Base-by-base conservation (phyloP, 2,329 filamentous ascomycete genomes). In the Cadophora sp. region DNA sequence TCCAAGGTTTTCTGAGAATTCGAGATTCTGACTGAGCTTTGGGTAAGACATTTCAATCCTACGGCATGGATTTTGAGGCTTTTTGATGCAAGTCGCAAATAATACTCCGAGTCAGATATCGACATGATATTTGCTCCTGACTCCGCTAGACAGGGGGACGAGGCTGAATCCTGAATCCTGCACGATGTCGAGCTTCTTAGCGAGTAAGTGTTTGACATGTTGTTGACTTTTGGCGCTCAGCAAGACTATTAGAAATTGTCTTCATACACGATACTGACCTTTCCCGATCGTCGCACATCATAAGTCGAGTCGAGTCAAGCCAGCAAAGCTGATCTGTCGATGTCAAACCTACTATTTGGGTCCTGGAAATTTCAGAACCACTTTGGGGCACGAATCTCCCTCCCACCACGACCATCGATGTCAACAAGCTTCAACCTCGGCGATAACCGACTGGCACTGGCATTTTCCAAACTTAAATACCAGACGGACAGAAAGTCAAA, bases 41-140 rank as follows among this genome's bases (percentile, higher is more conserved):
- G 24, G 55, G 31, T 59, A 40, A 59, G 55, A 43, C 55, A 59
- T 59, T 8, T 26, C 43, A 40, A 34, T 26, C n/a, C 55, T 59
- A 7, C 43, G 34, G 26, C 16, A 40, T 59, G 16, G 31, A 40
- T 37, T 22, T 37, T 40, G 55, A 59, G 55, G 55, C 55, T 43
- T 59, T 34, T 59, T 59, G 55, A 26, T 37, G 31, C 55, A 46
- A 22, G 4, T 46, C 43, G 43, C 43, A 46, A n/a, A n/a, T 46
- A 46, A 46, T 46, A 46, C 43, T 46, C 43, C 43, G 43, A 46
- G 16, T 46, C 43, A 46, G 55, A 40, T 59, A 59, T 59, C 34
- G 22, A 59, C 53, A 59, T 59, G 34, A 26, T 24, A 26, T 37
- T 24, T 26, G 55, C 34, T 37, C 31, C 31, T 59, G 55, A 59